phyloP scores from a whole-genome alignment of 805 yeast species.

The Maudiozyma pseudohumilis region DNA sequence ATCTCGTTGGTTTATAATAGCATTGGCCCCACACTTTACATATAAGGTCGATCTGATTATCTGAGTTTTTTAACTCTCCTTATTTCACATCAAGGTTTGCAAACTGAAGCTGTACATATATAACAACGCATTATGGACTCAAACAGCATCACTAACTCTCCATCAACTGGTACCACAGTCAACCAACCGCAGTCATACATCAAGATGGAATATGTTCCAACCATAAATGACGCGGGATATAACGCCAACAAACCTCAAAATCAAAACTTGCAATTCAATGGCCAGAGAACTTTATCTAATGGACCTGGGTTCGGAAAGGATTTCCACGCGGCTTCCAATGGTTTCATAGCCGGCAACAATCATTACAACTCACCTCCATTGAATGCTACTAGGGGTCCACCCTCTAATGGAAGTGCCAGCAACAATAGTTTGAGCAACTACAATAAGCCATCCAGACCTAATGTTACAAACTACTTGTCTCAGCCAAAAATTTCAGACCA shows the following conservation, averaged over 20 bases:
- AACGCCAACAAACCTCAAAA: neutral
- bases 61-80: too few relatives aligned
- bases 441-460: conserved; percentile 1
- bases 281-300: neutral
- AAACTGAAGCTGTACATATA: too few relatives aligned
- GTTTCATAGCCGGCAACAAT: neutral
- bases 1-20: too few relatives aligned
- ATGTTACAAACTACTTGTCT: conserved; percentile 1
- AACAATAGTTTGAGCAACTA: neutral
- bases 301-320: neutral
- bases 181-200: too few relatives aligned
- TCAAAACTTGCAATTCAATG: neutral
- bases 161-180: too few relatives aligned
- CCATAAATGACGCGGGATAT: neutral
- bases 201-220: neutral
- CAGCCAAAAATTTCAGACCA: conserved; percentile 3
- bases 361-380: neutral
- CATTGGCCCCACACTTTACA: too few relatives aligned
- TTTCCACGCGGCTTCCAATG: neutral
- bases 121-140: too few relatives aligned
- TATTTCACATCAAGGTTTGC: too few relatives aligned
- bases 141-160: too few relatives aligned
- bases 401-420: neutral
- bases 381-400: neutral
- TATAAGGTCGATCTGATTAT: too few relatives aligned